These are phyloP conservation scores for Limnanthes douglasii DNA, from an alignment of 345 rosid genomes.

Conservation along the genomic window DNA sequence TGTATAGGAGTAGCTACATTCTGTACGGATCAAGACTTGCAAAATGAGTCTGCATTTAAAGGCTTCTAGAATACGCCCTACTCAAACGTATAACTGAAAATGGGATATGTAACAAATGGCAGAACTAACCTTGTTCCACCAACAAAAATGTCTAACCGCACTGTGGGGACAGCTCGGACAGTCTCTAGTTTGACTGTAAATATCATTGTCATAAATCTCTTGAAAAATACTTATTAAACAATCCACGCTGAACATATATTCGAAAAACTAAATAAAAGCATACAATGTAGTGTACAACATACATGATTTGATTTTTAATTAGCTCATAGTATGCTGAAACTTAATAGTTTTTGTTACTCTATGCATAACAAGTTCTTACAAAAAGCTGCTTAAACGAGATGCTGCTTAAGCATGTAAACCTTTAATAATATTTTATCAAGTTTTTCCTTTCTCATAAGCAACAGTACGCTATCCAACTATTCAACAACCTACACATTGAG, in stretches of 20 bases:
- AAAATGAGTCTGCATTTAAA: constrained; percentile 2
- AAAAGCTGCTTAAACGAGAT: too few relatives aligned
- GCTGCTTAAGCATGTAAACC: too few relatives aligned
- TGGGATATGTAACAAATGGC: neutral
- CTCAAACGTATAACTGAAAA: neutral
- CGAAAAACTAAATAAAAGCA: too few relatives aligned
- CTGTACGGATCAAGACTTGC: constrained; percentile 17
- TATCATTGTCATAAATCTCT: constrained; percentile 2
- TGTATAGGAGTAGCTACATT: constrained; percentile 68
- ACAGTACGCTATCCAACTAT: too few relatives aligned
- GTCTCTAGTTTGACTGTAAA: constrained; percentile 31
- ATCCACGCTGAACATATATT: neutral
- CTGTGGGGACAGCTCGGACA: constrained; percentile 71
- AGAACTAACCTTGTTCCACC: constrained; percentile 93
- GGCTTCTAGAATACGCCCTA: neutral
- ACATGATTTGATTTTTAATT: too few relatives aligned
- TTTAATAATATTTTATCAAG: too few relatives aligned
- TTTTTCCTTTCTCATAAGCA: too few relatives aligned
- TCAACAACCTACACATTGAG: too few relatives aligned
- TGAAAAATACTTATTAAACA: constrained; percentile 2
- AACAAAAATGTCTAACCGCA: constrained; percentile 86
- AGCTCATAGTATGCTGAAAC: constrained; percentile 2
- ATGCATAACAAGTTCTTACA: too few relatives aligned
- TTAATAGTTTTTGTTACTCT: too few relatives aligned
- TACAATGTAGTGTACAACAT: too few relatives aligned